Evolutionary conservation across 1,139 yeast species (phyloP).

Genomic region (Geotrichum reessii): DNA sequence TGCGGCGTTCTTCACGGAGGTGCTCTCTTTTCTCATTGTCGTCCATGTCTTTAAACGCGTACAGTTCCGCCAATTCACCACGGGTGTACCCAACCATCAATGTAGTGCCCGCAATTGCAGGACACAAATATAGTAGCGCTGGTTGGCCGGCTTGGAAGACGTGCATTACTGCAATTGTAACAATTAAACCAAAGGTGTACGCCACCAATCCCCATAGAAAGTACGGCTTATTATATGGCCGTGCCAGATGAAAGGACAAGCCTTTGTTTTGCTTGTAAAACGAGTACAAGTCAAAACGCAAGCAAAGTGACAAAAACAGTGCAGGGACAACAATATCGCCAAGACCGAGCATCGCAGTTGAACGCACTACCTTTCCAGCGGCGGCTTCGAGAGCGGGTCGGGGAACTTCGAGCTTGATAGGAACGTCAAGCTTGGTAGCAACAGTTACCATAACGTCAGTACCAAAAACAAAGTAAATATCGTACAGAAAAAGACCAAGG

Average conservation of each 20-base stretch:
- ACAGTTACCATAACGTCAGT: slow-evolving; percentile 60
- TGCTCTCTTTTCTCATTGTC: slow-evolving; percentile 17
- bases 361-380: slow-evolving; percentile 17
- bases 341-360: slow-evolving; percentile 42
- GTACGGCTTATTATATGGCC: slow-evolving; percentile 43
- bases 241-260: slow-evolving; percentile 40
- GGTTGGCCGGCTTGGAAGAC: slow-evolving; percentile 53
- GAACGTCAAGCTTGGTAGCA: slow-evolving; percentile 52
- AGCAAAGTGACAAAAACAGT: slow-evolving; percentile 44
- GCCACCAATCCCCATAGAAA: slow-evolving; percentile 42
- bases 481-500: slow-evolving; percentile 52
- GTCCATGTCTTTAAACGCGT: slow-evolving; percentile 37
- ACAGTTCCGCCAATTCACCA: slow-evolving; percentile 43
- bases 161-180: slow-evolving; percentile 42
- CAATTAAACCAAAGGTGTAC: slow-evolving; percentile 43
- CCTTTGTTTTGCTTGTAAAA: slow-evolving; percentile 33
- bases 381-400: slow-evolving; percentile 18
- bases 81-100: slow-evolving; percentile 33
- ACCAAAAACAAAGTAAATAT: slow-evolving; percentile 61
- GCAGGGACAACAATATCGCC: slow-evolving; percentile 64
- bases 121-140: slow-evolving; percentile 59
- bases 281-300: slow-evolving; percentile 46
- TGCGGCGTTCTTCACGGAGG: background rate
- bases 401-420: slow-evolving; percentile 52
- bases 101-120: slow-evolving; percentile 42